phyloP scores from a whole-genome alignment of 331 rosid genomes.

The Malus hybrid region DNA sequence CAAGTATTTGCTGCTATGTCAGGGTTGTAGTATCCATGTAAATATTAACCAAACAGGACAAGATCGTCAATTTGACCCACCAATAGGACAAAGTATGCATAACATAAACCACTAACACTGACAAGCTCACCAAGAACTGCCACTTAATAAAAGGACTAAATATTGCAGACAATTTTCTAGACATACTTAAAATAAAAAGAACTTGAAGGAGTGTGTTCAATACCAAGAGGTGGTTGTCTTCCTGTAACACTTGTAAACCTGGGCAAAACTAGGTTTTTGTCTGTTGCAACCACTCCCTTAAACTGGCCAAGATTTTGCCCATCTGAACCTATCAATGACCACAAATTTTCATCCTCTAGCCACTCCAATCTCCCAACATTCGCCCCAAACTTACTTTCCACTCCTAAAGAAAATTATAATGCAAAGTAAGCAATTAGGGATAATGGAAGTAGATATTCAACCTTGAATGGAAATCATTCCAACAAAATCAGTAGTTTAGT shows the following conservation, averaged over 20 bases:
- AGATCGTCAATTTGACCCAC: background rate
- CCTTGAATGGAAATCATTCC: constrained; percentile 12
- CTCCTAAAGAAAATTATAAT: constrained; percentile 40
- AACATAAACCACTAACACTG: background rate
- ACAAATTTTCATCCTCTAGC: constrained; percentile 57
- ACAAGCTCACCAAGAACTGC: background rate
- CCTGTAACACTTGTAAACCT: constrained; percentile 56
- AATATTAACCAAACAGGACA: background rate
- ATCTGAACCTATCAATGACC: constrained; percentile 62
- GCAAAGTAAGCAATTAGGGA: background rate
- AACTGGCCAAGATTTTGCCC: constrained; percentile 75
- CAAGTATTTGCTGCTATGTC: background rate
- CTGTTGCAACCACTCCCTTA: constrained; percentile 79
- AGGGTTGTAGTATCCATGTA: background rate
- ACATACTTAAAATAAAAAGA: background rate
- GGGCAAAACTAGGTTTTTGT: constrained; percentile 75
- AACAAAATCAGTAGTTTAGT: constrained; percentile 2
- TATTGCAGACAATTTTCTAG: background rate
- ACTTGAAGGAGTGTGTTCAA: constrained; percentile 8
- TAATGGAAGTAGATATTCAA: constrained; percentile 8
- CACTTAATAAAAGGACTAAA: background rate
- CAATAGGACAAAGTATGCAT: background rate
- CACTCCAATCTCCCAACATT: constrained; percentile 69
- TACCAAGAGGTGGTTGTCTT: constrained; percentile 72
- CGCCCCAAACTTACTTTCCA: constrained; percentile 71